Evolutionary conservation across 129 eudicot species (phyloP).

Genomic region (Daucus carota): DH1_v3.0 NC_030387.2:38940501-38941000

Average conservation of each 20-base stretch:
- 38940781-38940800: constrained; percentile 36
- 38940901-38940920: constrained; percentile 35
- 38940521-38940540: constrained; percentile 45
- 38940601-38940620: constrained; percentile 37
- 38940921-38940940: background rate
- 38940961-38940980: constrained; percentile 12
- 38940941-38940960: constrained; percentile 1
- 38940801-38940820: constrained; percentile 70
- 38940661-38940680: constrained; percentile 49
- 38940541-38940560: constrained; percentile 65
- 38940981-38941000: constrained; percentile 50
- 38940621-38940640: constrained; percentile 47
- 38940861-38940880: constrained; percentile 42
- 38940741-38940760: constrained; percentile 27
- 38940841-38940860: constrained; percentile 59
- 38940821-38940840: constrained; percentile 49
- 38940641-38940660: constrained; percentile 33
- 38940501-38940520: constrained; percentile 50
- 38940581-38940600: constrained; percentile 51
- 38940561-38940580: constrained; percentile 56
- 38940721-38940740: constrained; percentile 55
- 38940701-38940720: constrained; percentile 51
- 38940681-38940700: constrained; percentile 59
- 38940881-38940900: constrained; percentile 37
- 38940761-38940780: constrained; percentile 22